Evolutionary conservation across 495 filamentous ascomycete species (phyloP).

Genomic region (Elasticomyces elasticus): DNA sequence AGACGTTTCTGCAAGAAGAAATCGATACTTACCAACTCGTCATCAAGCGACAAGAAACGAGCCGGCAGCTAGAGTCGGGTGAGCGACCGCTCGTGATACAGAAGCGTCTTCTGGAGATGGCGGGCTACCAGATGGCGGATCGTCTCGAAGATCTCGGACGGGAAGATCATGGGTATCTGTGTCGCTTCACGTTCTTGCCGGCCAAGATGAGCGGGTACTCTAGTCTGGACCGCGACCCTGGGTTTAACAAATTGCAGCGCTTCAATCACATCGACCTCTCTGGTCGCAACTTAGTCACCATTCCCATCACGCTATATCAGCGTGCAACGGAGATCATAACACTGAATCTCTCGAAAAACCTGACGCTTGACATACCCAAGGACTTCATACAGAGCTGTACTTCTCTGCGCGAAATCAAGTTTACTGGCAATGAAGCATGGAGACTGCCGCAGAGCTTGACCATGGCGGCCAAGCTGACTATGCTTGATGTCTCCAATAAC

Average conservation of each 20-base stretch:
- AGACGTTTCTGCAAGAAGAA: constrained; percentile 82
- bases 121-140: constrained; percentile 81
- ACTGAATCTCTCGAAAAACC: constrained; percentile 82
- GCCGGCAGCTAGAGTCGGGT: constrained; percentile 61
- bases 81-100: constrained; percentile 89
- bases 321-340: constrained; percentile 89
- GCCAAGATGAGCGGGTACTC: constrained; percentile 75
- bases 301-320: constrained; percentile 87
- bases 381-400: constrained; percentile 94
- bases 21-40: constrained; percentile 91
- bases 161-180: constrained; percentile 94
- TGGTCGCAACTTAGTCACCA: constrained; percentile 86
- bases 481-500: constrained; percentile 92
- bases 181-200: constrained; percentile 88
- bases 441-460: constrained; percentile 77
- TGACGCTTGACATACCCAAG: constrained; percentile 83
- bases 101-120: constrained; percentile 82
- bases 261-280: constrained; percentile 87
- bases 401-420: constrained; percentile 90
- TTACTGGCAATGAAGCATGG: constrained; percentile 79
- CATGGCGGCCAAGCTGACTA: constrained; percentile 69
- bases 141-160: constrained; percentile 89
- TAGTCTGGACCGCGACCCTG: constrained; percentile 64
- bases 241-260: constrained; percentile 70
- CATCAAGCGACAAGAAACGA: constrained; percentile 84